phyloP scores from a whole-genome alignment of 768 basidiomycete species.

The Leccinum boreale region DNA sequence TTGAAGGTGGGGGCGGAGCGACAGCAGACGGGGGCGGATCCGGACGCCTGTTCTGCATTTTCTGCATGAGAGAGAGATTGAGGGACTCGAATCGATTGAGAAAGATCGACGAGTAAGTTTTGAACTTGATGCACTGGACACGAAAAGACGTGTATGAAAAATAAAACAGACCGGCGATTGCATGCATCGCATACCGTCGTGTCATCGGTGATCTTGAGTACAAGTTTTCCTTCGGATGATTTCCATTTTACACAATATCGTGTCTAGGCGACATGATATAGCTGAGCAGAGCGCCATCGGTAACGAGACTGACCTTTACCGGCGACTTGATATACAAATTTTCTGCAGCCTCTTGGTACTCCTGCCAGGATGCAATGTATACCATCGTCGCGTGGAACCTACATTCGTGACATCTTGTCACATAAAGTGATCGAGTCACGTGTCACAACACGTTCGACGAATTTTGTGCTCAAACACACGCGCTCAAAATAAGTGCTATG shows the following conservation, averaged over 20 bases:
- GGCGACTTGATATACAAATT: conserved; percentile 80
- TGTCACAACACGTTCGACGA: conserved; percentile 6
- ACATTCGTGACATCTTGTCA: conserved; percentile 18
- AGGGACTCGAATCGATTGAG: conserved; percentile 95
- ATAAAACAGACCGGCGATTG: not conserved
- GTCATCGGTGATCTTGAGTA: conserved; percentile 93
- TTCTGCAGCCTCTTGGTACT: conserved; percentile 88
- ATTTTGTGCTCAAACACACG: not conserved
- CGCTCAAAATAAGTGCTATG: conserved; percentile 10
- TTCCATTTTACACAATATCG: conserved; percentile 94
- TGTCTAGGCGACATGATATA: conserved; percentile 46
- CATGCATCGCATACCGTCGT: conserved; percentile 59
- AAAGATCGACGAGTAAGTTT: conserved; percentile 90
- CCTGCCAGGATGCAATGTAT: conserved; percentile 88
- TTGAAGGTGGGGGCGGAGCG: conserved; percentile 16
- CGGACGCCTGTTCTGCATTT: conserved; percentile 70
- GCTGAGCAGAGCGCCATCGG: not conserved
- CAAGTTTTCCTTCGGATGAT: conserved; percentile 78
- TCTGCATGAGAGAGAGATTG: conserved; percentile 81
- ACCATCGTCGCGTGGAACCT: conserved; percentile 63
- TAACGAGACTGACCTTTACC: conserved; percentile 50
- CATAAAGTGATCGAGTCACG: conserved; percentile 9
- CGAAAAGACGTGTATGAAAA: not conserved
- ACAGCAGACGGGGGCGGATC: conserved; percentile 27
- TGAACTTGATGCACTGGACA: conserved; percentile 89